Percentiles rank a stretch among this genome's conserved stretches.
Evolutionary conservation across 179 eudicot genomes (phyloP).

Genomic region (Corrigiola litoralis): DNA sequence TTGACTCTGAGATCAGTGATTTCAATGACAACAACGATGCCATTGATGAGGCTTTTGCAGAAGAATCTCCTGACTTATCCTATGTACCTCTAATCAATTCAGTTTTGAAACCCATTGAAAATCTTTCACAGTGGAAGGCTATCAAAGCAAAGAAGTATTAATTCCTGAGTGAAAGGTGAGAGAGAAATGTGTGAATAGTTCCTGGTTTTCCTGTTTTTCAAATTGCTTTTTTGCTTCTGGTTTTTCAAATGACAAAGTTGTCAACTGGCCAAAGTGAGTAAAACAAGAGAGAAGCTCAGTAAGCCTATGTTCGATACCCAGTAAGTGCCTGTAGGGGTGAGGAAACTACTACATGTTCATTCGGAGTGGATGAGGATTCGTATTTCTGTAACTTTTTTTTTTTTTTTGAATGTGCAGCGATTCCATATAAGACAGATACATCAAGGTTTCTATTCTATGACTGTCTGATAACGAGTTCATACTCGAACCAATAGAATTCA

Average conservation of each 20-base stretch:
- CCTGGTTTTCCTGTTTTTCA: background rate
- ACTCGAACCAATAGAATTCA: no score
- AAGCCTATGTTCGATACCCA: no score
- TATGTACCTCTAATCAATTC: constrained; percentile 18
- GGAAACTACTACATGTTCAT: no score
- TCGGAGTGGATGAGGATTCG: no score
- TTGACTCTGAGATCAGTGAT: constrained; percentile 19
- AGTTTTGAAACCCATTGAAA: constrained; percentile 31
- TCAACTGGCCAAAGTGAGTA: no score
- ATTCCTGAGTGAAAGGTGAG: background rate
- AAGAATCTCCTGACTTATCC: background rate
- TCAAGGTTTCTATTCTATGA: no score
- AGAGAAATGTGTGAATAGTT: background rate
- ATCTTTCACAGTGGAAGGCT: constrained; percentile 33
- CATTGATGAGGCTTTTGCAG: background rate
- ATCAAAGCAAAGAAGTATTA: constrained; percentile 26
- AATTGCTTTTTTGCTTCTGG: background rate
- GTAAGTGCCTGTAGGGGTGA: no score
- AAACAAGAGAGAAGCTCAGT: no score
- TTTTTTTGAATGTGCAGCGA: no score
- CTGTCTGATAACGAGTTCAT: no score
- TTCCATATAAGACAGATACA: no score
- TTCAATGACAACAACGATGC: background rate
- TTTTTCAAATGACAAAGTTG: background rate
- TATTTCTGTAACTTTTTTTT: no score